Percentiles rank a stretch among this genome's conserved stretches.
Evolutionary conservation across 495 filamentous ascomycete species (phyloP).

Genomic region (Saxophila tyrrhenica): DNA sequence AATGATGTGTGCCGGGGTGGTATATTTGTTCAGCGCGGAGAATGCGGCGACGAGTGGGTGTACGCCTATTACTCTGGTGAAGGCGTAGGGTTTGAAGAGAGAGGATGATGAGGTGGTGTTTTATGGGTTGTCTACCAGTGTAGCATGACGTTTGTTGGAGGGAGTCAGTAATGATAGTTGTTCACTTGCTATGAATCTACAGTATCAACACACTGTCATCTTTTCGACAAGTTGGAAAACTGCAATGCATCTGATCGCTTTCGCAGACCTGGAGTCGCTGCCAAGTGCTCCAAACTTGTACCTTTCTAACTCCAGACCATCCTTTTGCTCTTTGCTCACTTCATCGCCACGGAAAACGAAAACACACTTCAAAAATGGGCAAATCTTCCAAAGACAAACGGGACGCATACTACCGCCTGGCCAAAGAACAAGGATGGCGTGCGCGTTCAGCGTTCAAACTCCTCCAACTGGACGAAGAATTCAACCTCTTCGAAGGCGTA

Average conservation of each 20-base stretch:
- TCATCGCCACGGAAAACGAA: too few relatives aligned
- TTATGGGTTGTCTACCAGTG: neutral
- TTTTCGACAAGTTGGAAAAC: too few relatives aligned
- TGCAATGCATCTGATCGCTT: too few relatives aligned
- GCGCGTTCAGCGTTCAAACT: constrained; percentile 94
- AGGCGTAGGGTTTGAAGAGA: neutral
- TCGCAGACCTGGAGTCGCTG: too few relatives aligned
- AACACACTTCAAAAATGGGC: constrained; percentile 63
- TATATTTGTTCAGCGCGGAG: neutral
- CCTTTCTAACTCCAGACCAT: too few relatives aligned
- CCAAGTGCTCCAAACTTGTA: too few relatives aligned
- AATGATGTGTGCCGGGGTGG: neutral
- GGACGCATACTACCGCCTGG: constrained; percentile 92
- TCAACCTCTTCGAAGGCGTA: constrained; percentile 77
- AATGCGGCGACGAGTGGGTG: constrained; percentile 8
- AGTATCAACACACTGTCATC: too few relatives aligned
- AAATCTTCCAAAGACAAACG: constrained; percentile 98
- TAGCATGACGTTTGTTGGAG: too few relatives aligned
- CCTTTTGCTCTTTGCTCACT: too few relatives aligned
- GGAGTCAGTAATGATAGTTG: too few relatives aligned
- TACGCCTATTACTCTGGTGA: constrained; percentile 1
- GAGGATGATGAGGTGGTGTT: neutral
- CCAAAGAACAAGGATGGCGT: constrained; percentile 97
- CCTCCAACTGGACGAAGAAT: constrained; percentile 91
- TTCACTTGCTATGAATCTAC: too few relatives aligned